Base-by-base conservation (phyloP, 2,329 filamentous ascomycete genomes). In the Colletotrichum sp. region DNA sequence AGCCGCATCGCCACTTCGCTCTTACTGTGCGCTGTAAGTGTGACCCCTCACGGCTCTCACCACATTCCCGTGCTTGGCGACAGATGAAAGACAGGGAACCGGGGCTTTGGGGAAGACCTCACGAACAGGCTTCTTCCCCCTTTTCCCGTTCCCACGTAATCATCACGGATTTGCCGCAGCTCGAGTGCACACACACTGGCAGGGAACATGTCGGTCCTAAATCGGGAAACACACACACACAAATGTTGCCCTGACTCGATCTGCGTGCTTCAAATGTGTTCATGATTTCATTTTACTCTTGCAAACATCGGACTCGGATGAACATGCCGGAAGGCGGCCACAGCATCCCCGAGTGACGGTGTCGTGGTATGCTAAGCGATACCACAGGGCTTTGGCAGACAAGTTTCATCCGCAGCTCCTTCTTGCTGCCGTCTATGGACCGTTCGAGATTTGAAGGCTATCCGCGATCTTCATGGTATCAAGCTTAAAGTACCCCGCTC, bases 1-100 rank as follows among this genome's bases (percentile, higher is more conserved):
- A 57, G 75, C 66, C 75, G 36, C 71, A 75, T 75, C 55, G 60
- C 66, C 48, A 67, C 48, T 30, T 15, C 22, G 62, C 28, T 62
- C 16, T 22, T 64, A 39, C 44, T 73, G 22, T 34, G 22, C 30
- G n/a, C 59, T n/a, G 39, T n/a, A 48, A 48, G 39, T 48, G 39
- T n/a, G 39, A 48, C 39, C 18, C 39, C 39, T 48, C 39, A 48
- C 18, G 39, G 39, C 64, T 28, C 59, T 71, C 48, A 63, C 44
- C 15, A 39, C 48, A 66, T 8, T 62, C 32, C 36, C 60, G 59
- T 66, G 48, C 65, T 67, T 44, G 60, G 75, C 73, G 32, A 64
- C 6, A 44, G 26, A 36, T 16, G 18, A 39, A 22, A 30, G 18
- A 28, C 65, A 76, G 48, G 74, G 74, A 70, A 39, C 48, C 34